These are phyloP conservation scores for Chlorophyllum brunneum DNA, from an alignment of 768 basidiomycete genomes.

Conservation along the genomic window DNA sequence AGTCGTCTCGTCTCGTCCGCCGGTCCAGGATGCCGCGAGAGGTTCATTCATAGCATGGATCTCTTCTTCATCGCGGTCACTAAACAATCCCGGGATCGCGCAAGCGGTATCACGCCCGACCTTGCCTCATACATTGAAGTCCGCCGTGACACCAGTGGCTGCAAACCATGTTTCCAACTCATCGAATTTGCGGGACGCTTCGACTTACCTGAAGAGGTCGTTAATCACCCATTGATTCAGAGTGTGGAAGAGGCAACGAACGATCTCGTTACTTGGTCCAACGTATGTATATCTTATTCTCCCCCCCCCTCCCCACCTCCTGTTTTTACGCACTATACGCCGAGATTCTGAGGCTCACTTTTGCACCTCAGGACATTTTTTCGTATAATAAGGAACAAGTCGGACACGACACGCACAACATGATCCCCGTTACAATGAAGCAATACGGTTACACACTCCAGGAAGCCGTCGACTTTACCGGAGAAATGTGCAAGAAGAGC, in stretches of 20 bases:
- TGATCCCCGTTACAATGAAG: slow-evolving; percentile 64
- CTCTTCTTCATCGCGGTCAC: slow-evolving; percentile 67
- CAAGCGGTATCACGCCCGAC: slow-evolving; percentile 51
- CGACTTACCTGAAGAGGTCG: slow-evolving; percentile 67
- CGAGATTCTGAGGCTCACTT: neutral
- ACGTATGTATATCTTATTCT: slow-evolving; percentile 40
- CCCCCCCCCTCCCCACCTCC: neutral
- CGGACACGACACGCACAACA: slow-evolving; percentile 65
- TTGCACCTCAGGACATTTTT: slow-evolving; percentile 55
- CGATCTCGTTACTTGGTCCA: slow-evolving; percentile 79
- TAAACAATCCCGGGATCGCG: slow-evolving; percentile 56
- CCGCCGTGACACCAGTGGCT: slow-evolving; percentile 50
- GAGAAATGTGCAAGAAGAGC: slow-evolving; percentile 51
- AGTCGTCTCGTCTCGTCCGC: slow-evolving; percentile 53
- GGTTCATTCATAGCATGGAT: slow-evolving; percentile 67
- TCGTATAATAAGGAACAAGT: slow-evolving; percentile 76
- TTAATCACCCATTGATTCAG: slow-evolving; percentile 57
- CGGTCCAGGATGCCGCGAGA: slow-evolving; percentile 51
- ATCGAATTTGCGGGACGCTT: slow-evolving; percentile 72
- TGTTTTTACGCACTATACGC: neutral
- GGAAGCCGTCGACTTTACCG: slow-evolving; percentile 59
- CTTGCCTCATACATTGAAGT: slow-evolving; percentile 70
- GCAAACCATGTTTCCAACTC: slow-evolving; percentile 72
- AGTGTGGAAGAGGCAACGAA: slow-evolving; percentile 69
- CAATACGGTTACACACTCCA: slow-evolving; percentile 55